A percentile compares a stretch with the other conserved stretches of the same genome.
Evolutionary conservation across 2,329 filamentous ascomycete genomes (phyloP).

Genomic region (Nemania sp.): DNA sequence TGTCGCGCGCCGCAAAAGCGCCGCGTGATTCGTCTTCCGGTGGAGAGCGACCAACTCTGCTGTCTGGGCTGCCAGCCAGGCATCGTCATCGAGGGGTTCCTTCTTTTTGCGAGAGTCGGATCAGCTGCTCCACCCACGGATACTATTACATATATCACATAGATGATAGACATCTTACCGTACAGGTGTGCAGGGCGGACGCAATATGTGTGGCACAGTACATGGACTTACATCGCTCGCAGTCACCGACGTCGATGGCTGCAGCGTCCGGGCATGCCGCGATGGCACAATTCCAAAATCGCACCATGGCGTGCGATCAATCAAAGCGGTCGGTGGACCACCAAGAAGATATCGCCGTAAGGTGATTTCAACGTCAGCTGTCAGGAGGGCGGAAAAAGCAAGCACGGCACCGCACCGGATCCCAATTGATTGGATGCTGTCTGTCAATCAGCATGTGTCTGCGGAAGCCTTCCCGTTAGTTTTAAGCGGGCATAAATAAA

Average conservation of each 20-base stretch:
- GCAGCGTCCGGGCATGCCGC: constrained; percentile 11
- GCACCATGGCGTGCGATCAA: not conserved
- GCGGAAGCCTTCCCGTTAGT: too few species aligned
- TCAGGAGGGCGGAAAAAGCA: too few species aligned
- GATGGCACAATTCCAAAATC: constrained; percentile 18
- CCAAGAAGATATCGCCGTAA: too few species aligned
- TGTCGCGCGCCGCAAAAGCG: constrained; percentile 25
- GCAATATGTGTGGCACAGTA: constrained; percentile 12
- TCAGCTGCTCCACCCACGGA: not conserved
- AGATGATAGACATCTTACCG: constrained; percentile 10
- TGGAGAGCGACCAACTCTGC: constrained; percentile 26
- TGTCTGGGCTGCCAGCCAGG: constrained; percentile 26
- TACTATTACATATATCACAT: too few species aligned
- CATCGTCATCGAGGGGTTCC: constrained; percentile 27
- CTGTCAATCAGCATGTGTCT: too few species aligned
- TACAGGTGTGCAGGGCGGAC: constrained; percentile 14
- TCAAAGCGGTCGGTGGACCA: too few species aligned
- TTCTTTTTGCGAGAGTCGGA: constrained; percentile 4
- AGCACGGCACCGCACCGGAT: too few species aligned
- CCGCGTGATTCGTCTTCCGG: constrained; percentile 25
- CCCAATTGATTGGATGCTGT: too few species aligned
- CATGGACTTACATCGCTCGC: constrained; percentile 22
- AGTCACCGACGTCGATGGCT: constrained; percentile 19
- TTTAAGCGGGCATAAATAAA: too few species aligned
- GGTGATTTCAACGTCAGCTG: too few species aligned